Base-by-base conservation (phyloP, 2,329 filamentous ascomycete species). In the Exutisphaerella laricina region DNA sequence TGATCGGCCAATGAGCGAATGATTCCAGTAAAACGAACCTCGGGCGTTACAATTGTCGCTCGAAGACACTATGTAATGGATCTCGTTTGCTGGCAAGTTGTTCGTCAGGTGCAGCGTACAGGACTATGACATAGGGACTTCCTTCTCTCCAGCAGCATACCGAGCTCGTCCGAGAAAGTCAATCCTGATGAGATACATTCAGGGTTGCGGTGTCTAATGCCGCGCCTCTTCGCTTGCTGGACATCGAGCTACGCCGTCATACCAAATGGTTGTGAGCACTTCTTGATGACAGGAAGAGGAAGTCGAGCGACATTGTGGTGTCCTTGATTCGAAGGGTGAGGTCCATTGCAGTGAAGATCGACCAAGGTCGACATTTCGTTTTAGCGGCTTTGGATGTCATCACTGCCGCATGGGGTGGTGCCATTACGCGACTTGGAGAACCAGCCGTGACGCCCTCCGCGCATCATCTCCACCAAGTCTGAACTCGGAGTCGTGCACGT, bases 161-260 rank as follows among this genome's bases (percentile, higher is more conserved):
- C 33, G 33, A 35, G 33, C 33, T 35, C 33, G 20, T 23, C 33
- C 33, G 33, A 12, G 14, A 13, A 35, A 35, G 17, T 35, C 33
- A 35, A 35, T 35, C 12, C 20, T 10, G 17, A 21, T 13, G 33
- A 5, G 33, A 35, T n/a, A 14, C 33, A 1, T 4, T 12, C 33
- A 20, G 33, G 12, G 5, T 21, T 13, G 23, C 20, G 33, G 33
- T 20, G n/a, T 12, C 18, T 22, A 8, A 4, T 35, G 17, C 33
- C 33, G 20, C 20, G 33, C 33, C 13, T 33, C 12, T 17, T 35
- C 33, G 33, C 33, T 23, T 35, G 17, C 17, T 35, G 33, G 20
- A 12, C 33, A 4, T n/a, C 33, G 18, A 35, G n/a, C 7, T 18
- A 20, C 20, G 17, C 20, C 33, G 9, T 35, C 23, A 5, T 23